Conservation (phyloP, 2,329 filamentous ascomycete species). For the Tolypocladium endophyticum region DNA sequence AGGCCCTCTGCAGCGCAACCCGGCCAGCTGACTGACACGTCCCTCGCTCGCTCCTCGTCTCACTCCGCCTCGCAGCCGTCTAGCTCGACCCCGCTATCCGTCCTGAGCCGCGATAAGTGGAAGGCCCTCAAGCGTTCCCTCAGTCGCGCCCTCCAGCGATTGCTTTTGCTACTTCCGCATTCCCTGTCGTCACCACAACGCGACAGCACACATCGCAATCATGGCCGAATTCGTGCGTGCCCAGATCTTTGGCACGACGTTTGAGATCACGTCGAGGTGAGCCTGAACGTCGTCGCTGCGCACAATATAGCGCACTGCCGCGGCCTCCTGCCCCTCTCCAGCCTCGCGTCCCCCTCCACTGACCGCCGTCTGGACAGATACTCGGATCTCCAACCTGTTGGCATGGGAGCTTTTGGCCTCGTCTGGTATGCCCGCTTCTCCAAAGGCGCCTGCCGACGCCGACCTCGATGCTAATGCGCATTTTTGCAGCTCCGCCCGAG, state of each 20-base stretch:
- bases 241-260: conserved; percentile 98
- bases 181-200: background rate
- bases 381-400: conserved; percentile 94
- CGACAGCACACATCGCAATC: conserved; percentile 26
- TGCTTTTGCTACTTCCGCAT: background rate
- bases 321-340: background rate
- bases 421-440: conserved; percentile 62
- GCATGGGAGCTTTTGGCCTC: conserved; percentile 97
- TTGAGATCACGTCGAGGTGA: conserved; percentile 98
- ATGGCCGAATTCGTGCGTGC: conserved; percentile 99
- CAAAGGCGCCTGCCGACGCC: background rate
- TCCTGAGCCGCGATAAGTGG: background rate
- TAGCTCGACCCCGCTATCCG: background rate
- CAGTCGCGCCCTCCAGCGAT: background rate
- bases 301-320: background rate
- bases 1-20: background rate
- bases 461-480: background rate
- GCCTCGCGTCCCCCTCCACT: background rate
- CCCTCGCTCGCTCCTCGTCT: background rate
- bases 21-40: background rate
- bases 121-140: background rate
- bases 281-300: background rate
- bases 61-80: background rate
- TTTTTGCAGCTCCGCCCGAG: conserved; percentile 71
- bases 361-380: conserved; percentile 49